These are phyloP conservation scores for Cucurbita moschata DNA, from an alignment of 306 rosid species.

Conservation along the genomic window DNA sequence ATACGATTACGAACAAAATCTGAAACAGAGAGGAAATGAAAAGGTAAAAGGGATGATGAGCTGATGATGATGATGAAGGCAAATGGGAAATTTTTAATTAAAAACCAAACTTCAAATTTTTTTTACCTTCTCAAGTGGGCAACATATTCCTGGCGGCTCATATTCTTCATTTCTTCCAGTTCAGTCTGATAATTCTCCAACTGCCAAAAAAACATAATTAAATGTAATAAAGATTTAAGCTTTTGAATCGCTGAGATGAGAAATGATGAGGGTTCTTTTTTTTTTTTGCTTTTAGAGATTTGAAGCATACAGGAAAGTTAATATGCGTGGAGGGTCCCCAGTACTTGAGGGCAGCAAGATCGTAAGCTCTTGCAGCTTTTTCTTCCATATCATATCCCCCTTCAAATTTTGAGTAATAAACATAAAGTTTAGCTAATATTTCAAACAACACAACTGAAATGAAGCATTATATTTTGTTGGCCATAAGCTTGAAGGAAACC, in stretches of 20 bases:
- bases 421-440: not conserved
- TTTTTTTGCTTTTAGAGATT: not conserved
- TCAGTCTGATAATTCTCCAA: constrained; percentile 12
- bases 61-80: not conserved
- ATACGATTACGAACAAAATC: not conserved
- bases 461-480: no score
- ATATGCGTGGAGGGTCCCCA: constrained; percentile 67
- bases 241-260: not conserved
- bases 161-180: constrained; percentile 14
- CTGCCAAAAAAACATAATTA: not conserved
- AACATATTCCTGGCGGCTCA: constrained; percentile 16
- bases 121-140: constrained; percentile 13
- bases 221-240: not conserved
- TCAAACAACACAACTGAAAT: no score
- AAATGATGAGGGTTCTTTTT: not conserved
- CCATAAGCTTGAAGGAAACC: not conserved
- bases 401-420: constrained; percentile 16
- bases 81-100: not conserved
- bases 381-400: constrained; percentile 74
- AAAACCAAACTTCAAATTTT: not conserved
- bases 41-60: not conserved
- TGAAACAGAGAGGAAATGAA: not conserved
- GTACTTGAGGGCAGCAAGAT: constrained; percentile 63
- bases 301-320: constrained; percentile 40
- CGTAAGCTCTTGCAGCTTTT: constrained; percentile 67